Evolutionary conservation across 306 rosid genomes (phyloP), one percentile per base, ranked within the genome.

Genomic region (Alnus rubra): DNA sequence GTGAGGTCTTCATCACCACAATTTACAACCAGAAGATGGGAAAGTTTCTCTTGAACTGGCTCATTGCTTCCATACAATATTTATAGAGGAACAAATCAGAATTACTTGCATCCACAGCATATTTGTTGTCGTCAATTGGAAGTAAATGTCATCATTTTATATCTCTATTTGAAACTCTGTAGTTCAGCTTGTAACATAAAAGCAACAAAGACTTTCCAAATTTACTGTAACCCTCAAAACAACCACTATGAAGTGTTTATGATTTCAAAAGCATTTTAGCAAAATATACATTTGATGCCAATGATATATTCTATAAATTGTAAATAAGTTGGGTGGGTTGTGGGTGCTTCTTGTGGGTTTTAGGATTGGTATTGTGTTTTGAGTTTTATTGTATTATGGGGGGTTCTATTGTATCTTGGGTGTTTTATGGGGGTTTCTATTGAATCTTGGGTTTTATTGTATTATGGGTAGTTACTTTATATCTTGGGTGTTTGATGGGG

Each of bases 181-280:
- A 5, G 1, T 16, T 44, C 31, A 64, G 48, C 70, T 64, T 64
- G 70, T 64, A 64, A 42, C 72, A 68, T 42, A 68, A 68, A 68
- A 68, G 7, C 48, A 68, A 68, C 15, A 35, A 65, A 15, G 15
- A 68, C 18, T 68, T 68, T n/a, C 51, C 31, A 39, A 15, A 18
- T 11, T 16, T 68, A 9, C 19, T 35, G 48, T 2, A 6, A 18
- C 42, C 50, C 72, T 8, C 30, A 10, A 42, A 42, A n/a, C 72
- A 39, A 67, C 15, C 15, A 42, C 42, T 28, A 68, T 64, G 71
- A 64, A 64, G 19, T 64, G 71, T 18, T 37, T 42, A 42, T 19
- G 33, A 16, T 65, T n/a, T n/a, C 79, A n/a, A 16, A 16, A 74
- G 14, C 59, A 64, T 65, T 47, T 64, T 53, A 65, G 55, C 76